These are phyloP conservation scores for Xylaria sp. DNA, from an alignment of 2,329 filamentous ascomycete species.

Conservation along the genomic window DNA sequence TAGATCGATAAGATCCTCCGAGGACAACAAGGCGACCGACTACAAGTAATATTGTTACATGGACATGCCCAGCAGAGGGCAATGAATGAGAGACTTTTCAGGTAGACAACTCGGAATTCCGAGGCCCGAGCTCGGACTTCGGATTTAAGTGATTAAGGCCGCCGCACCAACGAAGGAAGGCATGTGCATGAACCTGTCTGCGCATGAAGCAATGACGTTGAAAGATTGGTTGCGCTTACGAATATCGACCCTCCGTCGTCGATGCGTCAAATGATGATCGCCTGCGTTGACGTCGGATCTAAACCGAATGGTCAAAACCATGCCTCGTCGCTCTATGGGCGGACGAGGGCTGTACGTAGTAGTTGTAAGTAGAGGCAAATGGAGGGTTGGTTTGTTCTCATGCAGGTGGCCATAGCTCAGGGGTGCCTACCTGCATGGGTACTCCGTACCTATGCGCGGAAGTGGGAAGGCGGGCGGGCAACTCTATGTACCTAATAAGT, in stretches of 20 bases:
- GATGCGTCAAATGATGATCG: not conserved
- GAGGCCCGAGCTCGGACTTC: conserved; percentile 14
- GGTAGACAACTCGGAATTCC: conserved; percentile 19
- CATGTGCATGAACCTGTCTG: not conserved
- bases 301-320: not conserved
- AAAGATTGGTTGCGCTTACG: conserved; percentile 2
- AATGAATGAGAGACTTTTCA: conserved; percentile 8
- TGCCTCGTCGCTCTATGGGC: no score
- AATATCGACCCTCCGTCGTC: not conserved
- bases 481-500: no score
- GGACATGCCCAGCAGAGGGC: conserved; percentile 15
- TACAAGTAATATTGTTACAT: conserved; percentile 6
- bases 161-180: not conserved
- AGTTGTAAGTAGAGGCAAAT: no score
- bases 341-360: no score
- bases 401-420: no score
- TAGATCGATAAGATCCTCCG: conserved; percentile 32
- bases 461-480: no score
- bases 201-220: conserved; percentile 9
- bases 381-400: no score
- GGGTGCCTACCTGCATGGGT: no score
- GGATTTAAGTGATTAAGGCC: conserved; percentile 7
- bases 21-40: conserved; percentile 2
- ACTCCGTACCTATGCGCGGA: no score
- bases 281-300: not conserved